These are phyloP conservation scores for Scedosporium apiospermum DNA, from an alignment of 2,329 filamentous ascomycete species.

Conservation along the genomic window DNA sequence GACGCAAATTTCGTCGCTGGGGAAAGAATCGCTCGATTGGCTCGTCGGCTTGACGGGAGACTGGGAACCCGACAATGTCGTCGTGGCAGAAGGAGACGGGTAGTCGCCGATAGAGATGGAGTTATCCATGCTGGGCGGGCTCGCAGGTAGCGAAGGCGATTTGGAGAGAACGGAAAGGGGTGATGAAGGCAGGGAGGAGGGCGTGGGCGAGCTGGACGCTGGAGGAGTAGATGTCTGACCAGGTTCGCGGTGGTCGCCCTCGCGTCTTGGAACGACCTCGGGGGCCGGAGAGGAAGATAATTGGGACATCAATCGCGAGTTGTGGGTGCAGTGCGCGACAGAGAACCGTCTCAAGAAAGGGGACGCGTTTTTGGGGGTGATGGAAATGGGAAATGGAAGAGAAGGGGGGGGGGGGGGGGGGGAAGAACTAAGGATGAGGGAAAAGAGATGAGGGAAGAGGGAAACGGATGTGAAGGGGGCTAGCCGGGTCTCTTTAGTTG, in stretches of 20 bases:
- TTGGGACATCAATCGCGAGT: not conserved
- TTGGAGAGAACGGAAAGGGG: conserved; percentile 44
- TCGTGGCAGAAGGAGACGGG: conserved; percentile 39
- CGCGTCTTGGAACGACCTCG: not conserved
- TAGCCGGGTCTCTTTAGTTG: not conserved
- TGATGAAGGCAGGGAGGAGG: conserved; percentile 39
- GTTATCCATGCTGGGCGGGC: conserved; percentile 27
- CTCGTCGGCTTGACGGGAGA: conserved; percentile 38
- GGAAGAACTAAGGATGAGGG: no score
- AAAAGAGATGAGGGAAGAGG: not conserved
- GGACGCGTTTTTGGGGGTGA: not conserved
- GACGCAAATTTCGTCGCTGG: conserved; percentile 17
- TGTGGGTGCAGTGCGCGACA: not conserved
- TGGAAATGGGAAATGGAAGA: not conserved
- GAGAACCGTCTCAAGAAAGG: not conserved
- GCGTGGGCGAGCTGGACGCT: conserved; percentile 24
- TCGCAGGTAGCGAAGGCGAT: conserved; percentile 41
- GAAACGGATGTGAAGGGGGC: not conserved
- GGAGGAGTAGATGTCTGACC: conserved; percentile 14
- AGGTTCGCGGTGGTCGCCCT: not conserved
- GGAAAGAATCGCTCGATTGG: conserved; percentile 17
- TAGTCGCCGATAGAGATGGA: conserved; percentile 33
- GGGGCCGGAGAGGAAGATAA: not conserved
- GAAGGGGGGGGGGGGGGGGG: not conserved
- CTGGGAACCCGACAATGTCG: conserved; percentile 36